A percentile compares a stretch with the other conserved stretches of the same genome.
Conservation (phyloP, 176 grass and related monocot genomes). For the Phoenix dactylifera region DNA sequence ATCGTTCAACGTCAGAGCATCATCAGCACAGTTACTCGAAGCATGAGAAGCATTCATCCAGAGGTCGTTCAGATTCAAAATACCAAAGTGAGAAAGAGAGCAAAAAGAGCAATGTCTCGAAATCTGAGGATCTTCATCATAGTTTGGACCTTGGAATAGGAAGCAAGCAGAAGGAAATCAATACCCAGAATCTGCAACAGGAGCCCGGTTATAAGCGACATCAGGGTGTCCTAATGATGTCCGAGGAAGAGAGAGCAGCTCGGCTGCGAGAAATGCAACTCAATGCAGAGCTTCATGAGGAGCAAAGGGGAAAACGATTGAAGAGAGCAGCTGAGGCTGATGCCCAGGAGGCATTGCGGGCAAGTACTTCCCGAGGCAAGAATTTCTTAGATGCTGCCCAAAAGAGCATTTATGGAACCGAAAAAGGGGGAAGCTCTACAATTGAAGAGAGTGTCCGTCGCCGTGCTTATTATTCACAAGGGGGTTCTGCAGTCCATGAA, state of each 20-base stretch:
- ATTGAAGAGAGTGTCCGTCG: conserved; percentile 94
- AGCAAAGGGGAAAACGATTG: conserved; percentile 78
- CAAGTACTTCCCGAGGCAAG: conserved; percentile 51
- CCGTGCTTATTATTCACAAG: conserved; percentile 77
- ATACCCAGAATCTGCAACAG: conserved; percentile 23
- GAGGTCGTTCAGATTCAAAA: conserved; percentile 26
- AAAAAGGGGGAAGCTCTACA: conserved; percentile 70
- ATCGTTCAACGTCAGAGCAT: conserved; percentile 16
- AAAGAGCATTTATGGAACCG: conserved; percentile 76
- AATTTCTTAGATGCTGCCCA: conserved; percentile 73
- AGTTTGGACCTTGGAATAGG: conserved; percentile 29
- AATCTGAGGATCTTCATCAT: conserved; percentile 16
- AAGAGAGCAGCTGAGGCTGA: conserved; percentile 78
- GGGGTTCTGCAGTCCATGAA: conserved; percentile 53
- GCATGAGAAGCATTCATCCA: background rate
- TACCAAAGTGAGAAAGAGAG: conserved; percentile 7
- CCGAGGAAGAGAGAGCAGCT: conserved; percentile 81
- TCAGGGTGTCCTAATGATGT: conserved; percentile 61
- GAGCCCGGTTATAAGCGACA: conserved; percentile 28
- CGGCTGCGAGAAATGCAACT: conserved; percentile 63
- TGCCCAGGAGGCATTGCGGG: conserved; percentile 30
- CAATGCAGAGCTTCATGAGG: conserved; percentile 79
- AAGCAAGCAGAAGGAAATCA: conserved; percentile 18
- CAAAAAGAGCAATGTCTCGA: conserved; percentile 17
- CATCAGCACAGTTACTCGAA: background rate